Base-by-base conservation (phyloP, 2,329 filamentous ascomycete species). In the Cercospora sp. region DNA sequence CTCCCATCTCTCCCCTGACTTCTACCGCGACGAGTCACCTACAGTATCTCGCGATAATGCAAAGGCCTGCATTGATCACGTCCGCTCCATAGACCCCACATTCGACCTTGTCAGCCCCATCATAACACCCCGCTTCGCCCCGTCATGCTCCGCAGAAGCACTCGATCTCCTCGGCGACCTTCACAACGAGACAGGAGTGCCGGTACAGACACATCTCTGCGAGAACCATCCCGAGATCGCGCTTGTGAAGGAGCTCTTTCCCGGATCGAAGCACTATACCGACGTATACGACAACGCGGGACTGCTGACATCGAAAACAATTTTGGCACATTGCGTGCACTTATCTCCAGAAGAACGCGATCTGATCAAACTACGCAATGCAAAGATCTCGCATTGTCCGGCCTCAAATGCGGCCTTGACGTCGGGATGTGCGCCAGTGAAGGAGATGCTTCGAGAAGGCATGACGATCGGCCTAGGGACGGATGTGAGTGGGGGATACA, bases 401-500 rank as follows among this genome's bases (percentile, higher is more conserved):
- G 91, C 90, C 64, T 93, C 89, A 73, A 99, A 99, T 80, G 90
- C 88, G 5, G 89, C 91, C 0, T 84, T 99, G 60, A 92, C 92
- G 1, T 92, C 89, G 31, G 95, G 95, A 0, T 86, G 89, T 60
- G 91, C 92, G 8, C 88, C 87, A 3, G 90, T 99, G 1, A 85
- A 94, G 18, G 86, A 86, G 79, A 78, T 97, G 73, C 83, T 97
- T 63, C 86, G 93, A 23, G 85, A 86, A 63, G 93, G 92, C 0
- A 85, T 98, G 57, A 88, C 87, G 0, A 89, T 97, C 5, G 94
- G 95, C 0, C 81, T 99, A 0, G 95, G 95, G 0, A 98, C 94
- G 0, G 95, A 99, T 78, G 89, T 98, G 67, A 91, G 88, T 73
- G 95, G 94, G 2, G 95, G 95, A 0, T 97, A 94, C 78, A 91